Base-by-base conservation (phyloP, 768 basidiomycete genomes). In the Pleurotus tuoliensis region DNA sequence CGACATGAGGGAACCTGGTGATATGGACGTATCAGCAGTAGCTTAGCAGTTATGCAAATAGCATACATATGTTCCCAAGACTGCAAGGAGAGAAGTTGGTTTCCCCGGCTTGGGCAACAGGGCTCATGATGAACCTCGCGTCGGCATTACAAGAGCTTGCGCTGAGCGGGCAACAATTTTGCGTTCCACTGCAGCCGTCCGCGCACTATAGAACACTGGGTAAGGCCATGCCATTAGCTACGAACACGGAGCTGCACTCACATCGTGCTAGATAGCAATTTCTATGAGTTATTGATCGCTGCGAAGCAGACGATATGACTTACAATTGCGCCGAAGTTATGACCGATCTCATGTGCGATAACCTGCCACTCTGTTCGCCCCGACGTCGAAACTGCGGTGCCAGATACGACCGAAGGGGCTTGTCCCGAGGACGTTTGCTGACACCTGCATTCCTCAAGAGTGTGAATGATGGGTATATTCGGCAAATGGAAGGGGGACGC, bases 241-340 rank as follows among this genome's bases (percentile, higher is more conserved):
- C 7, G 39, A 5, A 47, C 16, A 55, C 11, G 61, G 27, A 22
- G 47, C 47, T 13, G 22, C 49, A 64, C 73, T 66, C 66, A 85
- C 84, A 63, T 85, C 83, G 61, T 85, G 84, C 84, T 86, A 61
- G 56, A 63, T 63, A 56, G 24, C 49, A 12, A 58, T 46, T 59
- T 62, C 61, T n/a, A 62, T 56, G 53, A 44, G 5, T 44, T 15
- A 44, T 9, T n/a, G n/a, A 50, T 41, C 20, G 47, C 55, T 56
- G 13, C 40, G 47, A 44, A 48, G 39, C 45, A 30, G 11, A 57
- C 49, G 44, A 39, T 25, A 56, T 57, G 43, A 80, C 87, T 71
- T 64, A 90, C 87, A 60, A 93, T 93, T 15, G 91, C 91, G 47
- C 93, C 92, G 70, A 95, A 92, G 64, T 93, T 94, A 69, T 90